phyloP scores from a whole-genome alignment of 352 stramenopile species.

The Pythium grandisporangium region DNA sequence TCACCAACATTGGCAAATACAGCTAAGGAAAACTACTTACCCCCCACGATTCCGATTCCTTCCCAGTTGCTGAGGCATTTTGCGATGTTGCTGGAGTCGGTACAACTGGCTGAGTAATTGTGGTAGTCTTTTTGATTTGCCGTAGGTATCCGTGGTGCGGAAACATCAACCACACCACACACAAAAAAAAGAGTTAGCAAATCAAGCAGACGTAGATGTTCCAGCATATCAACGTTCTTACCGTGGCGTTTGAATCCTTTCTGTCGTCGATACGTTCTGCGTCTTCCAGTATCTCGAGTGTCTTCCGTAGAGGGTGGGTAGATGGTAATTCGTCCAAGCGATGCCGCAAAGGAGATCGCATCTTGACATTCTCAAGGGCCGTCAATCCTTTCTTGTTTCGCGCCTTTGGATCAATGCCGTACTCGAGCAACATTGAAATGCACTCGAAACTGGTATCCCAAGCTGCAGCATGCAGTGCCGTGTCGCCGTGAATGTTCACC shows the following conservation, averaged over 20 bases:
- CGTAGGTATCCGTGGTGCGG: no score
- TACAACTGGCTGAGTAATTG: no score
- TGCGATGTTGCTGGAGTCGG: no score
- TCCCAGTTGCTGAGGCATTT: no score
- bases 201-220: no score
- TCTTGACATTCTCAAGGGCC: constrained; percentile 48
- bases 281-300: constrained; percentile 37
- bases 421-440: constrained; percentile 57
- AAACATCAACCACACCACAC: no score
- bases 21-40: background rate
- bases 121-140: no score
- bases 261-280: constrained; percentile 7
- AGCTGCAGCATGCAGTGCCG: constrained; percentile 54
- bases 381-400: constrained; percentile 42
- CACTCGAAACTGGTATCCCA: constrained; percentile 56
- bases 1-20: background rate
- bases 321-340: constrained; percentile 50
- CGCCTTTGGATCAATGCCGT: constrained; percentile 33
- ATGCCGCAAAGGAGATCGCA: constrained; percentile 44
- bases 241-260: no score
- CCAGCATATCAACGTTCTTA: no score
- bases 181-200: no score
- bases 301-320: constrained; percentile 40
- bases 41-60: background rate
- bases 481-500: constrained; percentile 34